Evolutionary conservation across 441 rosid genomes (phyloP).

Genomic region (Sinapis alba): DNA sequence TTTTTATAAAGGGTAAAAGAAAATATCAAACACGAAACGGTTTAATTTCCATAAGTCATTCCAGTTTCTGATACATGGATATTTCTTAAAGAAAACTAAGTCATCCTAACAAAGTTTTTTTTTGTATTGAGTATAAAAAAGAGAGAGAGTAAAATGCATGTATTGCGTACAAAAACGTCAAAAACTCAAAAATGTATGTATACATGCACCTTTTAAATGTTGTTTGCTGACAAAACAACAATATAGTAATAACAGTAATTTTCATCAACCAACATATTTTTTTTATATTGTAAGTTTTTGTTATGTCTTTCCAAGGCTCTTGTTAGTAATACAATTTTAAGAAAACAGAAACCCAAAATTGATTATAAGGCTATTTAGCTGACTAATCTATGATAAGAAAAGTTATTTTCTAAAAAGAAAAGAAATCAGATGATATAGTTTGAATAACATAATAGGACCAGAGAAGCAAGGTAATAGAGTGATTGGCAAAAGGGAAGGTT

Average conservation of each 20-base stretch:
- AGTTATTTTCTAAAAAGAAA: not conserved
- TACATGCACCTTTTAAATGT: constrained; percentile 17
- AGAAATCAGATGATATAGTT: not conserved
- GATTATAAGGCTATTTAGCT: not conserved
- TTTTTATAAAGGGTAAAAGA: not conserved
- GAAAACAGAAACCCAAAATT: too few relatives aligned
- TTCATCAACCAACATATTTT: not conserved
- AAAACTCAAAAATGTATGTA: not conserved
- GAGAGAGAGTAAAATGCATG: not conserved
- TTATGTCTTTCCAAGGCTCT: not conserved
- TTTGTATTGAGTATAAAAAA: not conserved
- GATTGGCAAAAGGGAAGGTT: not conserved
- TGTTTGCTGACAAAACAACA: not conserved
- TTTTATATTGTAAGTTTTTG: not conserved
- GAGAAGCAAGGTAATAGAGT: not conserved
- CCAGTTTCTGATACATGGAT: constrained; percentile 5
- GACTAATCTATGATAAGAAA: not conserved
- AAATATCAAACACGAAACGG: not conserved
- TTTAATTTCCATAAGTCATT: constrained; percentile 15
- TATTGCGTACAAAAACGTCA: constrained; percentile 27
- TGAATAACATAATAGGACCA: not conserved
- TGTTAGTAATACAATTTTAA: not conserved
- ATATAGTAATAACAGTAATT: not conserved
- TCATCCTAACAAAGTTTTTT: constrained; percentile 10
- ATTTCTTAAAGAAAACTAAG: constrained; percentile 21